Base-by-base conservation (phyloP, 371 early-diverging fungal genomes). In the Coemansia sp. region DNA sequence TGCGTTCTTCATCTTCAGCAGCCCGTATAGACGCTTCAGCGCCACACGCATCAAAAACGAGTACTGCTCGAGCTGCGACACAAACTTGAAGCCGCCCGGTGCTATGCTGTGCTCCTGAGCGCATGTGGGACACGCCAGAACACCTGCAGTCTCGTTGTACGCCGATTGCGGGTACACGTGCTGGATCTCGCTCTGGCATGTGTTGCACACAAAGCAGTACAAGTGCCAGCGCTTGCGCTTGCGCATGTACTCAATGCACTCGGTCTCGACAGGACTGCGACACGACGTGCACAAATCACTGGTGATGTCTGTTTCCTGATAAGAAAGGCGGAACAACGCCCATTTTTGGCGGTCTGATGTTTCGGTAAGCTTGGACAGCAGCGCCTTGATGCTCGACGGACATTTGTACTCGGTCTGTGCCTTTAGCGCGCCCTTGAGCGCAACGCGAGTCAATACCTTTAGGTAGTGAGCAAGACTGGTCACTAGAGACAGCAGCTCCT, bases 381-480 rank as follows among this genome's bases (percentile, higher is more conserved):
- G 68, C 29, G 77, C 77, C 65, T 72, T 76, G 52, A 80, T 80
- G 56, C 77, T 74, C 10, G 65, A 66, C 14, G 70, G 77, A 52
- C 77, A 77, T 45, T 66, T 65, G 72, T 82, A 82, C 61, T 82
- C 82, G 29, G 75, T 75, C 83, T 93, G 94, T 72, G 95, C 82
- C 68, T 86, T 85, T 31, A 98, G 78, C 0, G 95, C 92, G 5
- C 95, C 93, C 18, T 88, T 91, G 42, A 98, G 79, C 7, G 95
- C 94, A 14, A 92, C 86, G 5, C 95, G 87, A 64, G 97, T 95
- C 59, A 96, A 72, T 18, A 90, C 86, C 77, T 97, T 98, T 21
- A 97, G 84, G 59, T 89, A 90, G 61, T 95, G 97, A 4, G 98
- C 99, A 6, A 98, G 82, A 16, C 90, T 89, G 53, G 97, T 95